Percentiles rank a stretch among this genome's conserved stretches.
Conservation (phyloP, 345 rosid species). For the Reutealis trisperma region DNA sequence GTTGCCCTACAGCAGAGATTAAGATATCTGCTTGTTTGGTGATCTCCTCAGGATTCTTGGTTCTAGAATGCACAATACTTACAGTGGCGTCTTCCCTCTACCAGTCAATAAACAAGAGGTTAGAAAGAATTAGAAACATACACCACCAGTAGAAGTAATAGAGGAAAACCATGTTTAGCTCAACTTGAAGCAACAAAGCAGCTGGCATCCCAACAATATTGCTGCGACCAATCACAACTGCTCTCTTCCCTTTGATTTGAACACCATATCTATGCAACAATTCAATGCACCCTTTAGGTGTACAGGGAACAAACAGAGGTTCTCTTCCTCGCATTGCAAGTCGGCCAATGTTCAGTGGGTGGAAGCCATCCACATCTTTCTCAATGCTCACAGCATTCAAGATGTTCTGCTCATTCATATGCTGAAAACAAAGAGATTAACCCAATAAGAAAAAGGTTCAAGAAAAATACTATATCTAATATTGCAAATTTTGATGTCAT, state of each 20-base stretch:
- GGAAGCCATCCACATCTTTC: constrained; percentile 94
- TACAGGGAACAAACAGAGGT: constrained; percentile 78
- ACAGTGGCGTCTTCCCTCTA: constrained; percentile 87
- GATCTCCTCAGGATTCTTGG: constrained; percentile 72
- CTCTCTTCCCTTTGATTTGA: constrained; percentile 76
- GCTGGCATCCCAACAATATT: constrained; percentile 96
- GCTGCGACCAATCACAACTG: constrained; percentile 87
- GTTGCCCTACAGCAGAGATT: constrained; percentile 75
- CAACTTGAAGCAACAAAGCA: constrained; percentile 77
- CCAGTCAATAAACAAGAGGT: constrained; percentile 9
- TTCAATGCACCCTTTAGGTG: constrained; percentile 94
- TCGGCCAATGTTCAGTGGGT: constrained; percentile 77
- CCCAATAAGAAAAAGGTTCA: not conserved
- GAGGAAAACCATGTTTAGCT: not conserved
- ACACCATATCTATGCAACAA: constrained; percentile 69
- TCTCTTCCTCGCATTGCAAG: constrained; percentile 91
- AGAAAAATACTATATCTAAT: not conserved
- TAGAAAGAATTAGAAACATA: not conserved
- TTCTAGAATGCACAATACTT: constrained; percentile 76
- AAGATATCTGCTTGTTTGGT: constrained; percentile 76
- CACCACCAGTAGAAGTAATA: not conserved
- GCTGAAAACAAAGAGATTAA: constrained; percentile 42
- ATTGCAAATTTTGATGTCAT: not conserved
- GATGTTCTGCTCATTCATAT: constrained; percentile 73
- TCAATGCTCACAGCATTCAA: constrained; percentile 71